Conservation (phyloP, 1,284 basidiomycete species). For the Trichosporon asahii region DNA sequence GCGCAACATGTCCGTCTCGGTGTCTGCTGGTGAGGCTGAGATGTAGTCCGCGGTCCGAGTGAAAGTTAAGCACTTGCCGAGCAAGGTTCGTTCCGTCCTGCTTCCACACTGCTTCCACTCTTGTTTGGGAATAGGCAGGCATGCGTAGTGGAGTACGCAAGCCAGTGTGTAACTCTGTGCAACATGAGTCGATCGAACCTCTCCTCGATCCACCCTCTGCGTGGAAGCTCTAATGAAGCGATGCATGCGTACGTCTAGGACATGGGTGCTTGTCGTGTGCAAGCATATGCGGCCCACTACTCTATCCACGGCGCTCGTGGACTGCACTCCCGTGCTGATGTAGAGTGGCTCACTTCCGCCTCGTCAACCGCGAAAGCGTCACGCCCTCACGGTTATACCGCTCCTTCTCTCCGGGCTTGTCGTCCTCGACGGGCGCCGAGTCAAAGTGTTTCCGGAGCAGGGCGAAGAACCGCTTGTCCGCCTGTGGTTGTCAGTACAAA, state of each 20-base stretch:
- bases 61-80: not conserved
- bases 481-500: slow-evolving; percentile 54
- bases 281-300: too few relatives aligned
- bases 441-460: slow-evolving; percentile 75
- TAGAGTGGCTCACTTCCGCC: slow-evolving; percentile 13
- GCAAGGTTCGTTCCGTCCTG: not conserved
- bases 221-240: too few relatives aligned
- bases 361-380: slow-evolving; percentile 36
- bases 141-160: not conserved
- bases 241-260: too few relatives aligned
- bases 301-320: too few relatives aligned
- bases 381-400: slow-evolving; percentile 46
- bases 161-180: not conserved
- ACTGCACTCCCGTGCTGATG: too few relatives aligned
- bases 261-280: too few relatives aligned
- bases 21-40: too few relatives aligned
- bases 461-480: slow-evolving; percentile 83
- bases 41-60: not conserved
- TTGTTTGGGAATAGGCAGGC: not conserved
- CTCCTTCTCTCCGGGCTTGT: slow-evolving; percentile 43
- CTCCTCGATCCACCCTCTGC: too few relatives aligned
- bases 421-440: slow-evolving; percentile 51
- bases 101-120: not conserved
- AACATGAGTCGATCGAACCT: not conserved
- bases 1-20: not conserved